Percentiles rank a stretch among this genome's conserved stretches.
phyloP scores from a whole-genome alignment of 345 rosid genomes.

The Corchorus olitorius region DNA sequence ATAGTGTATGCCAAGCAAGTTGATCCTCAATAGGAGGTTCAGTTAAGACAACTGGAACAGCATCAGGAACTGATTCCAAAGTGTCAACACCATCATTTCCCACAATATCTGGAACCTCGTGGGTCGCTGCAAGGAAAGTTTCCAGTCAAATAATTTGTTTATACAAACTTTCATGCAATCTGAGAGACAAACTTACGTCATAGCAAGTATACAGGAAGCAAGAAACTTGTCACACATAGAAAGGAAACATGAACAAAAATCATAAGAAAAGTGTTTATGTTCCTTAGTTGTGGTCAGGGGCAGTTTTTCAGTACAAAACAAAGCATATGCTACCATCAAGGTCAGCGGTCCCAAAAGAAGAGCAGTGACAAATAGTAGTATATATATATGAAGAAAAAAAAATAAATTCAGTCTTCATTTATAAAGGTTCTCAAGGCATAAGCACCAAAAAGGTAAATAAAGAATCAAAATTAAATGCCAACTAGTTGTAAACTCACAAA shows the following conservation, averaged over 20 bases:
- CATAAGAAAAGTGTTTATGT: background rate
- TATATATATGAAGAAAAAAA: background rate
- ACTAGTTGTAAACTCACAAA: background rate
- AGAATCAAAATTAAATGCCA: background rate
- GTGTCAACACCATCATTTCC: slow-evolving; percentile 70
- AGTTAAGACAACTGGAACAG: slow-evolving; percentile 79
- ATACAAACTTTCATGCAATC: background rate
- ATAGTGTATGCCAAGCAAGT: slow-evolving; percentile 81
- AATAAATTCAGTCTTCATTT: background rate
- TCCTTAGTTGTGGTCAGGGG: background rate
- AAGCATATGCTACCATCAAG: background rate
- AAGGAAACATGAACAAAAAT: background rate
- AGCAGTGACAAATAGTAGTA: background rate
- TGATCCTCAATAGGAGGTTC: slow-evolving; percentile 96
- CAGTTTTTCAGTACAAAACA: background rate
- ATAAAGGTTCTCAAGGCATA: background rate
- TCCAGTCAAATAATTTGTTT: slow-evolving; percentile 11
- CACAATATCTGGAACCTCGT: slow-evolving; percentile 45
- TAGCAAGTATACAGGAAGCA: background rate
- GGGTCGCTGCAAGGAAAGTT: slow-evolving; percentile 54
- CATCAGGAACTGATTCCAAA: slow-evolving; percentile 91
- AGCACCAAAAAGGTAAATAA: background rate
- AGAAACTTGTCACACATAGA: background rate
- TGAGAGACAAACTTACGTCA: background rate
- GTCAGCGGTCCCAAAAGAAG: background rate